Conservation (phyloP, 768 basidiomycete genomes). For the Podaxis sp. region DNA sequence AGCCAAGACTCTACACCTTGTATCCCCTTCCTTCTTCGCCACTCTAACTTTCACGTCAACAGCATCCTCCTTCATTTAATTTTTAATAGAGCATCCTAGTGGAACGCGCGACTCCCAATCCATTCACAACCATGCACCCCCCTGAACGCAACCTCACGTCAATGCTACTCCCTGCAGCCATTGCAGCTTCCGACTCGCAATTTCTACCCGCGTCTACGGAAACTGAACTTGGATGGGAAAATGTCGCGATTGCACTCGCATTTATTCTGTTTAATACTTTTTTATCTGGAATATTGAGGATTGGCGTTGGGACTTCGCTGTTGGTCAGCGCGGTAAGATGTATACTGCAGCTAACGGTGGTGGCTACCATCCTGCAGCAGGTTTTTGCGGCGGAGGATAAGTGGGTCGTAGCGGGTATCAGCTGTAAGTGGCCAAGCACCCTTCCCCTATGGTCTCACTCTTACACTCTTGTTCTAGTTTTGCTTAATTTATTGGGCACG, state of each 20-base stretch:
- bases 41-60: not conserved
- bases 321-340: slow-evolving; percentile 73
- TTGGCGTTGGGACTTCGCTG: slow-evolving; percentile 70
- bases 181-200: not conserved
- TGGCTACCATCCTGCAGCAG: slow-evolving; percentile 65
- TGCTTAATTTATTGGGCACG: slow-evolving; percentile 77
- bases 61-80: not conserved
- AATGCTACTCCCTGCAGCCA: not conserved
- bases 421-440: slow-evolving; percentile 45
- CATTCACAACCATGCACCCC: slow-evolving; percentile 1
- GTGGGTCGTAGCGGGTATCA: slow-evolving; percentile 74
- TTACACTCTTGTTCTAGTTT: slow-evolving; percentile 36
- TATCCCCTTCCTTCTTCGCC: not conserved
- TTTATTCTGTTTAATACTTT: slow-evolving; percentile 76
- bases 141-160: not conserved
- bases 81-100: not conserved
- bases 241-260: slow-evolving; percentile 71
- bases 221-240: slow-evolving; percentile 56
- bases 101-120: not conserved
- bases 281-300: slow-evolving; percentile 60
- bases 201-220: not conserved
- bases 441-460: not conserved
- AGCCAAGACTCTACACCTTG: too few species aligned
- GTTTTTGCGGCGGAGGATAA: slow-evolving; percentile 77
- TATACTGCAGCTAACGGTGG: slow-evolving; percentile 72